Conservation (phyloP, 306 rosid genomes). For the cucumber (Cucumis sativus) region DNA sequence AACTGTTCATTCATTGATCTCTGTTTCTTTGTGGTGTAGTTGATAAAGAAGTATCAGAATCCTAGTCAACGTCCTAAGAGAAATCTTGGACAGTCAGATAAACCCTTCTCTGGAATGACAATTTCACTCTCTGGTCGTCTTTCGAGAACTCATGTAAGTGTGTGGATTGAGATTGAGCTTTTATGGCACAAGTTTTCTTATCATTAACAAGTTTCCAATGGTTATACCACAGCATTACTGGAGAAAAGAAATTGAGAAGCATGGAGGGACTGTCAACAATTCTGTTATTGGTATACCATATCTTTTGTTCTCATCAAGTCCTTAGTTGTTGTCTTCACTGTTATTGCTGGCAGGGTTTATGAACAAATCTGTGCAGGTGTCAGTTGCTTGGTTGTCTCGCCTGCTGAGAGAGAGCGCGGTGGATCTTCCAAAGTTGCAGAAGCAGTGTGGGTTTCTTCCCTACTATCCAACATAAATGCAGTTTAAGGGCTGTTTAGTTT, state of each 20-base stretch:
- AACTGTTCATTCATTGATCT: not conserved
- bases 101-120: slow-evolving; percentile 61
- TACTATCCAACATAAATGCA: not conserved
- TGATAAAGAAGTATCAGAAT: slow-evolving; percentile 57
- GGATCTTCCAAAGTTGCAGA: slow-evolving; percentile 59
- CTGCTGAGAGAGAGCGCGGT: slow-evolving; percentile 52
- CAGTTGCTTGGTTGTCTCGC: slow-evolving; percentile 56
- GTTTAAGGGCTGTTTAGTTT: not conserved
- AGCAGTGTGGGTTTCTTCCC: slow-evolving; percentile 29
- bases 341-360: not conserved
- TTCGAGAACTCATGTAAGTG: slow-evolving; percentile 43
- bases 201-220: not conserved
- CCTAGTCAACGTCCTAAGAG: slow-evolving; percentile 30
- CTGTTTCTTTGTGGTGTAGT: slow-evolving; percentile 15
- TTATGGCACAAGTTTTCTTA: not conserved
- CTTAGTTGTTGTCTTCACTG: not conserved
- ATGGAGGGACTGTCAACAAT: slow-evolving; percentile 60
- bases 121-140: slow-evolving; percentile 81
- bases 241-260: slow-evolving; percentile 53
- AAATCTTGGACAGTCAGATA: slow-evolving; percentile 35
- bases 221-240: slow-evolving; percentile 39
- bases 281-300: slow-evolving; percentile 40
- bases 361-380: slow-evolving; percentile 26
- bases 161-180: not conserved
- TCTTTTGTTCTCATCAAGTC: not conserved